Percentiles rank a stretch among this genome's conserved stretches.
Evolutionary conservation across 306 rosid genomes (phyloP).

Genomic region (Rosa chinensis): DNA sequence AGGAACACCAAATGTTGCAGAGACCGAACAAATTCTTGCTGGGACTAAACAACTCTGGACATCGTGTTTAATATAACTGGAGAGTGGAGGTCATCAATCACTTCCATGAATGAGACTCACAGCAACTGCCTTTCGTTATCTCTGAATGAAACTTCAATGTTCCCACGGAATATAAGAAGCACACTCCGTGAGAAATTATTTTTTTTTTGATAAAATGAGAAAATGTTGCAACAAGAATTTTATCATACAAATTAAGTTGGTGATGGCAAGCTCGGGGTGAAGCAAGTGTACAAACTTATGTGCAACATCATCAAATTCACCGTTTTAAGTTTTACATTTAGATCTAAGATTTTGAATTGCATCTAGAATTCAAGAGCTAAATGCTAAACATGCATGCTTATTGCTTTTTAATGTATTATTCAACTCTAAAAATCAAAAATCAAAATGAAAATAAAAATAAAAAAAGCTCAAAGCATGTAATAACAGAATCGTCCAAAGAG

Average conservation of each 20-base stretch:
- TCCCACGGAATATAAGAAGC: neutral
- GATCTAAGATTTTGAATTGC: neutral
- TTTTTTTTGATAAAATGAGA: too few species aligned
- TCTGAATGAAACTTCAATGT: neutral
- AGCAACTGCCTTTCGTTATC: neutral
- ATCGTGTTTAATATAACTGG: neutral
- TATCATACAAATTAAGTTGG: neutral
- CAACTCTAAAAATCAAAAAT: neutral
- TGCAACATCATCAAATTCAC: too few species aligned
- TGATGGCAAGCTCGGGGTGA: neutral
- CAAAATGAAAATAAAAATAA: neutral
- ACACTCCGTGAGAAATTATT: neutral
- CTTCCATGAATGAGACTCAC: neutral
- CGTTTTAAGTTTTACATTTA: too few species aligned
- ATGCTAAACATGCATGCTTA: too few species aligned
- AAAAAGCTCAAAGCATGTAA: neutral
- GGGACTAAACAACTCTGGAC: neutral
- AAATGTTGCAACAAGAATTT: neutral
- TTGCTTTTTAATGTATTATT: too few species aligned
- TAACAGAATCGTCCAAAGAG: conserved; percentile 9
- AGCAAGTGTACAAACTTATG: too few species aligned
- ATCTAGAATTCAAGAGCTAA: neutral
- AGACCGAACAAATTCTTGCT: neutral
- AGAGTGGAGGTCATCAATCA: neutral
- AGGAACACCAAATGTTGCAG: neutral